Evolutionary conservation across 2,329 filamentous ascomycete species (phyloP).

Genomic region (Phyllosticta citribraziliensis): DNA sequence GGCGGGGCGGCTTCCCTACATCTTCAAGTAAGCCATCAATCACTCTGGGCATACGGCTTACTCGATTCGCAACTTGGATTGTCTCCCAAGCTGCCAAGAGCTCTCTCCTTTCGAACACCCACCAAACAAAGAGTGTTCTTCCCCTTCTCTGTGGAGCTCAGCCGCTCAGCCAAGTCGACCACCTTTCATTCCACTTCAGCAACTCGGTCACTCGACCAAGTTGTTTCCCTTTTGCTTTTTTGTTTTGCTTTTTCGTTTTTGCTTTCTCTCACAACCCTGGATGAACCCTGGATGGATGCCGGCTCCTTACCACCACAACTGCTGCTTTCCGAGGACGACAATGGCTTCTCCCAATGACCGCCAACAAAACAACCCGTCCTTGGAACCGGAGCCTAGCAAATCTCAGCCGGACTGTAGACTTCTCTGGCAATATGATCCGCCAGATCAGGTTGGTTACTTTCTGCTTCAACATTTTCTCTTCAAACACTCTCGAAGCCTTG

Average conservation of each 20-base stretch:
- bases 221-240: background rate
- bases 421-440: background rate
- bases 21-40: background rate
- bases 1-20: background rate
- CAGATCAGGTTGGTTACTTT: background rate
- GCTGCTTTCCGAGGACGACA: background rate
- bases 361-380: background rate
- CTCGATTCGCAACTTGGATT: background rate
- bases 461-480: background rate
- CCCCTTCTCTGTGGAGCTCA: background rate
- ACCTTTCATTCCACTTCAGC: background rate
- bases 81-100: background rate
- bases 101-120: background rate
- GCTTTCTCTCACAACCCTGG: background rate
- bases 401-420: background rate
- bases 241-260: background rate
- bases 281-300: background rate
- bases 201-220: background rate
- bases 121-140: background rate
- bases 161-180: background rate
- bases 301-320: background rate
- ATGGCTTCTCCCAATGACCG: background rate
- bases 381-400: background rate
- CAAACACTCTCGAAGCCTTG: background rate
- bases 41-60: background rate